These are phyloP conservation scores for Neonothopanus nambi DNA, from an alignment of 1,284 basidiomycete genomes.

Conservation along the genomic window DNA sequence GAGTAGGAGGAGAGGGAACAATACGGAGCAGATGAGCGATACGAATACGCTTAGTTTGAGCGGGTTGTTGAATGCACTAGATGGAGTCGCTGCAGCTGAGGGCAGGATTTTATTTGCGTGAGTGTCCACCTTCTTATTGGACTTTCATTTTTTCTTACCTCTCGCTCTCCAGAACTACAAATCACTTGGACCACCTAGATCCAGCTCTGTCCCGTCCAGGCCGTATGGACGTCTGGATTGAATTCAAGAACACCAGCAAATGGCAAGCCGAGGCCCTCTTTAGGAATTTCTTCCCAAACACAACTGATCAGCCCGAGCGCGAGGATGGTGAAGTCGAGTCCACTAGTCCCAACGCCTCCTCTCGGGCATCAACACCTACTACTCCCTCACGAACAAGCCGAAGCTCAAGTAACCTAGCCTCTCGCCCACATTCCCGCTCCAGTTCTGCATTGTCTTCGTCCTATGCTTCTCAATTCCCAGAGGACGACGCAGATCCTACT, in stretches of 20 bases:
- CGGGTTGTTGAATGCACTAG: constrained; percentile 80
- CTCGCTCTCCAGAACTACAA: constrained; percentile 58
- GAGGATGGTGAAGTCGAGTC: background rate
- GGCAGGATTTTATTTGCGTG: constrained; percentile 82
- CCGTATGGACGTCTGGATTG: constrained; percentile 88
- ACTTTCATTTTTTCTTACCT: background rate
- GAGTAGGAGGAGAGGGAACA: constrained; percentile 42
- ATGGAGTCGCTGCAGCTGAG: constrained; percentile 82
- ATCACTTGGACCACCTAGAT: constrained; percentile 82
- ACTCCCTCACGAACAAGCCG: constrained; percentile 18
- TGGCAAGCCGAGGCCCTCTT: constrained; percentile 83
- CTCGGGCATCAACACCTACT: constrained; percentile 12
- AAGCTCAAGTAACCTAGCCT: background rate
- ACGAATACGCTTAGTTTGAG: constrained; percentile 79
- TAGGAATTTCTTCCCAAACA: constrained; percentile 82
- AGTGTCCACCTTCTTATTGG: constrained; percentile 29
- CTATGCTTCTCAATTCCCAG: background rate
- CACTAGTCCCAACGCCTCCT: background rate
- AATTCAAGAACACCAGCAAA: constrained; percentile 81
- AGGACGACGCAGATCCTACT: background rate
- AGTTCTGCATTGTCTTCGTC: background rate
- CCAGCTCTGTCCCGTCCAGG: constrained; percentile 83
- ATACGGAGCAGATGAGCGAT: constrained; percentile 60
- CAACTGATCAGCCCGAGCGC: constrained; percentile 28
- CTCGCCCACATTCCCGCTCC: background rate